Evolutionary conservation across 2,329 filamentous ascomycete genomes (phyloP), one percentile per base, ranked within the genome.

Genomic region (Fusarium sp.): DNA sequence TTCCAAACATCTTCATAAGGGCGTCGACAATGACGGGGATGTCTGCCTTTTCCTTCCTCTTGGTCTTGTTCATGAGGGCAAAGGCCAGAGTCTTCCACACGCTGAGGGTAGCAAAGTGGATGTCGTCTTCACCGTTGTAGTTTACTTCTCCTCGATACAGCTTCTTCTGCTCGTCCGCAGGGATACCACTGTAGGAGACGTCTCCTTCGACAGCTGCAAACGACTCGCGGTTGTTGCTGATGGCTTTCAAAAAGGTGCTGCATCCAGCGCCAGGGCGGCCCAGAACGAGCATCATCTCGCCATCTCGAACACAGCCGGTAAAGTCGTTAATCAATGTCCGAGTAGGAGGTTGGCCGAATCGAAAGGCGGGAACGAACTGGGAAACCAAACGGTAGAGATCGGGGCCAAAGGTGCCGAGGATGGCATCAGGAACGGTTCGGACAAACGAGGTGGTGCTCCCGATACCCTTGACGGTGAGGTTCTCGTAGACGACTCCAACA

Each of bases 11-110:
- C 78, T 91, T 92, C 80, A 95, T 83, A 54, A 96, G 84, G 0
- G 92, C 91, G 62, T 91, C 88, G 20, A 93, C 89, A 64, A 95
- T 91, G 65, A 93, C 83, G 0, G 91, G 90, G 27, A 95, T 93
- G 57, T 91, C 89, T 4, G 84, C 85, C 56, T 87, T 88, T 45
- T 90, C 89, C 57, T 90, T 86, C 81, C 92, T 93, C 82, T 89
- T 91, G 10, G 92, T 94, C 84, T 94, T 95, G 83, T 91, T 94
- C 81, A 91, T 89, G 58, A 95, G 84, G 0, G 93, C 92, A 77
- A 96, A 95, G 5, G 89, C 90, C 47, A 96, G 85, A 0, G 94
- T 95, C 81, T 95, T 92, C 87, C 92, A 93, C 0, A 96, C 94
- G 7, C 91, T 95, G 38, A 96, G 85, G 2, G 88, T 87, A 4